Evolutionary conservation across 2,329 filamentous ascomycete species (phyloP), one percentile per base, ranked within the genome.

Genomic region (Ophiostoma tasmaniense): DNA sequence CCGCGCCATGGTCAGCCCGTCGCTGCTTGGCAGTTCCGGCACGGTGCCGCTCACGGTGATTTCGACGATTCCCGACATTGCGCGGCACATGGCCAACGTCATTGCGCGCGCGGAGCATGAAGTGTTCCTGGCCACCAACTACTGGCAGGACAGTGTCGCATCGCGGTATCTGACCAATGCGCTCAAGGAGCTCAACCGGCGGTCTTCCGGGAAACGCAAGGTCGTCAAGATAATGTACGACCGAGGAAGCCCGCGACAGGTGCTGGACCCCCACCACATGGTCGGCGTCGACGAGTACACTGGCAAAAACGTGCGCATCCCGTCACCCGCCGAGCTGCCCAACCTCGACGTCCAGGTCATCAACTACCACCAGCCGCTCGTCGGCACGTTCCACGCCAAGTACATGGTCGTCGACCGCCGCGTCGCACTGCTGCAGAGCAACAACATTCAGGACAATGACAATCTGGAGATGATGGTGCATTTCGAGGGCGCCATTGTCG

Each of bases 391-490:
- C 55, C 91, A 93, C 74, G 82, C 87, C 71, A 94, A 94, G 75
- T 92, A 89, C 75, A 90, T 91, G 82, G 80, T 93, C 1, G 86
- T 93, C 1, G 91, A 94, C 76, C 83, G 90, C 7, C 86, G 84
- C 71, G 81, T 89, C n/a, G 90, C 85, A 0, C 80, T 91, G 1
- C 76, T 93, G 1, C 89, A 90, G 78, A 93, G 90, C 79, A 92
- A 92, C 76, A 94, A 93, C 74, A 90, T 93, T 66, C 83, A 87
- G 76, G 87, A 92, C 72, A 93, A 92, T 67, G 89, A 91, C 73
- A 94, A 94, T 72, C 71, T 93, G 68, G 91, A 94, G 77, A 93
- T 94, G 90, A 88, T 92, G 84, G 82, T 85, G 2, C 90, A 91
- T 68, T 76, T 92, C 0, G 90, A 93, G 78, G 91, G 91, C 0